These are phyloP conservation scores for Pistacia atlantica DNA, from an alignment of 345 rosid species.

Conservation along the genomic window DNA sequence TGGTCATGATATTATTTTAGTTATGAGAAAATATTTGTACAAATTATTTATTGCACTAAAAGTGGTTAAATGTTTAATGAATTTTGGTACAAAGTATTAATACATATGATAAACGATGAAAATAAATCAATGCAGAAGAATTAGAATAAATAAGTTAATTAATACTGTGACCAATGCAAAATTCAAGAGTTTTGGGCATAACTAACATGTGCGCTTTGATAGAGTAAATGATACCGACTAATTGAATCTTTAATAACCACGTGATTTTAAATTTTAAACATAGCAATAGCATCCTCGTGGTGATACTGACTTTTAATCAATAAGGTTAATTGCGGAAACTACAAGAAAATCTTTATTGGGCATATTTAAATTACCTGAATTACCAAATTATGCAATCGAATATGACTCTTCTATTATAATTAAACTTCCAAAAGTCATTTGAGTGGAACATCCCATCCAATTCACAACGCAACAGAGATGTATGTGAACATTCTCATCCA, in stretches of 20 bases:
- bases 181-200: background rate
- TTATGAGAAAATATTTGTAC: too few relatives aligned
- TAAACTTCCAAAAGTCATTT: background rate
- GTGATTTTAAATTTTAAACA: background rate
- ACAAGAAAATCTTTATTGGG: background rate
- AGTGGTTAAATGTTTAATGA: too few relatives aligned
- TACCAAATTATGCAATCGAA: background rate
- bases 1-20: too few relatives aligned
- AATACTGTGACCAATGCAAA: background rate
- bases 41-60: too few relatives aligned
- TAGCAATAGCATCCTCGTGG: background rate
- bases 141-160: too few relatives aligned
- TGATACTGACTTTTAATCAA: background rate
- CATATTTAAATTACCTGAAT: background rate
- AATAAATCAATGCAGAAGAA: too few relatives aligned
- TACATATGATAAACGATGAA: too few relatives aligned
- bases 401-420: background rate
- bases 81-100: too few relatives aligned
- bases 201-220: slow-evolving; percentile 7
- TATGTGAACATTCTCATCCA: slow-evolving; percentile 3
- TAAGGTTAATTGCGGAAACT: background rate
- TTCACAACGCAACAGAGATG: background rate
- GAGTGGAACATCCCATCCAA: background rate
- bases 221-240: background rate
- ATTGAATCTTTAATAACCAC: slow-evolving; percentile 1